These are phyloP conservation scores for Bryoerythrophyllum caledonicum DNA, from an alignment of 225 moss, liverwort and hornwort species.

Conservation along the genomic window DNA sequence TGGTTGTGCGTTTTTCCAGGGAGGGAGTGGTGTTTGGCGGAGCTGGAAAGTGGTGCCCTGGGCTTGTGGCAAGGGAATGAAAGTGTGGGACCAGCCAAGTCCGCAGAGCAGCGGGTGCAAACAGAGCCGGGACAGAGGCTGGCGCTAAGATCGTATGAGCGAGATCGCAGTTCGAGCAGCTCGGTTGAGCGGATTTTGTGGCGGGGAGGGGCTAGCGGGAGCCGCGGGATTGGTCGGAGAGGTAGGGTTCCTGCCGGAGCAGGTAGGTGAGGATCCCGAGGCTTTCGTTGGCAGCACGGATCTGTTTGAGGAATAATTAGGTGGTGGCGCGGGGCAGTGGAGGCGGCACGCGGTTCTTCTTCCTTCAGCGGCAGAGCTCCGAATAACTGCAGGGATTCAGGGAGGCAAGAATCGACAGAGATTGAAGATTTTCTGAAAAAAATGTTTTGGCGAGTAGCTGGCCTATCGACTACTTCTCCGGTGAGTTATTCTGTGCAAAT, in stretches of 20 bases:
- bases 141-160: conserved; percentile 40
- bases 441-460: conserved; percentile 99
- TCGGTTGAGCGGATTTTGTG: conserved; percentile 23
- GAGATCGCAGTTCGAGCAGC: conserved; percentile 39
- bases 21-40: neutral
- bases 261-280: conserved; percentile 12
- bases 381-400: conserved; percentile 24
- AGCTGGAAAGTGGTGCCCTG: neutral
- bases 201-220: conserved; percentile 2
- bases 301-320: conserved; percentile 11
- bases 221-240: conserved; percentile 10
- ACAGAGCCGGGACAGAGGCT: conserved; percentile 32
- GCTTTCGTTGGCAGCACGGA: conserved; percentile 9
- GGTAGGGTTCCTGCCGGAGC: conserved; percentile 16
- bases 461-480: conserved; percentile 95
- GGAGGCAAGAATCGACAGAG: conserved; percentile 43
- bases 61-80: conserved; percentile 37
- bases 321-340: neutral
- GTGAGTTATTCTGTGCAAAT: conserved; percentile 52
- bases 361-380: neutral
- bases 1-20: neutral
- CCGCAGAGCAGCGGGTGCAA: conserved; percentile 13
- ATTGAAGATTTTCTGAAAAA: conserved; percentile 78
- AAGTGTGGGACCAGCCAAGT: conserved; percentile 36
- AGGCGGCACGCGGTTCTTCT: conserved; percentile 2